phyloP scores from a whole-genome alignment of 139 green algal genomes.

The Picochlorum sp. region DNA sequence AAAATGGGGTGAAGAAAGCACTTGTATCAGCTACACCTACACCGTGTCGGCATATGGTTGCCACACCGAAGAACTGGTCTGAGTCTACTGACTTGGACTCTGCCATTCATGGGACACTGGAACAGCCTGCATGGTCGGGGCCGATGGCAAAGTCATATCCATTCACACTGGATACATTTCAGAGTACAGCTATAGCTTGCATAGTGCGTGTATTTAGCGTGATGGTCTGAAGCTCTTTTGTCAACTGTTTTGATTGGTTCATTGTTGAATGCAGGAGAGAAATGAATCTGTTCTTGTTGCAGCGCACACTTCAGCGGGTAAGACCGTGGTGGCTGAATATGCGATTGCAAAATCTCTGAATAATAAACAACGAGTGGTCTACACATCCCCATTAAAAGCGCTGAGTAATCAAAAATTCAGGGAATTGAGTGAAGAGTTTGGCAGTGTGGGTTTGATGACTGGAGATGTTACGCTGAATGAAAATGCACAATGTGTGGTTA shows the following conservation, averaged over 20 bases:
- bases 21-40: neutral
- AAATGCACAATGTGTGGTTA: constrained; percentile 86
- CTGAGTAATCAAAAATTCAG: constrained; percentile 97
- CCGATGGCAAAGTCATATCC: constrained; percentile 69
- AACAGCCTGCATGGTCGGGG: constrained; percentile 52
- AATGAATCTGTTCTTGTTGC: constrained; percentile 83
- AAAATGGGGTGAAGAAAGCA: neutral
- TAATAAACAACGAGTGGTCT: constrained; percentile 75
- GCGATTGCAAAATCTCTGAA: constrained; percentile 75
- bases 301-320: constrained; percentile 87
- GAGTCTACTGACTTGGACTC: constrained; percentile 30
- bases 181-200: constrained; percentile 70
- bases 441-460: constrained; percentile 75
- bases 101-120: constrained; percentile 46
- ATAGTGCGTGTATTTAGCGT: constrained; percentile 38
- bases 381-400: constrained; percentile 94
- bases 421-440: constrained; percentile 79
- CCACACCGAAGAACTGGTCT: constrained; percentile 45
- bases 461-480: constrained; percentile 84
- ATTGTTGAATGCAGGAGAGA: constrained; percentile 52
- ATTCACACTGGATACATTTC: constrained; percentile 87
- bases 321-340: constrained; percentile 94
- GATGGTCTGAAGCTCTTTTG: neutral
- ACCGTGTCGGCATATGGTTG: constrained; percentile 49
- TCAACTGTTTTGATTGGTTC: neutral